These are phyloP conservation scores for Zea luxurians DNA, from an alignment of 176 grass and related monocot species.

Conservation along the genomic window DNA sequence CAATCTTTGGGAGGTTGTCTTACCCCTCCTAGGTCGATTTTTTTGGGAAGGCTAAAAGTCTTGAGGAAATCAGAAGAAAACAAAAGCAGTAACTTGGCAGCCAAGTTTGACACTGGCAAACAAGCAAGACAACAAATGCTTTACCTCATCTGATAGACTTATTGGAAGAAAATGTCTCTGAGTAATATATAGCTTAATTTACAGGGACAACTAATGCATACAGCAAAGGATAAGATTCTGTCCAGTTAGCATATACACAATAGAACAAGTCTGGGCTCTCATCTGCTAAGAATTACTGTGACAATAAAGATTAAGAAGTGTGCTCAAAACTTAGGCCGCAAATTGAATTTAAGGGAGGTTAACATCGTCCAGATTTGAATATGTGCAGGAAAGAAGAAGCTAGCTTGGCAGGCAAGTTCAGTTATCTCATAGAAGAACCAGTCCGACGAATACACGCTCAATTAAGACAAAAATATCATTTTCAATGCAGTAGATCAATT, in stretches of 20 bases:
- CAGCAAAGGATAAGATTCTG: too few relatives aligned
- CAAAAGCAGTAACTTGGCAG: slow-evolving; percentile 27
- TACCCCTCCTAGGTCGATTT: too few relatives aligned
- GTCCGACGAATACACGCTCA: not conserved
- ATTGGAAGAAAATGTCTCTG: not conserved
- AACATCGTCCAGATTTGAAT: not conserved
- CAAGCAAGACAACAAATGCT: slow-evolving; percentile 3
- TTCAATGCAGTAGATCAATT: not conserved
- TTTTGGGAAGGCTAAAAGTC: not conserved
- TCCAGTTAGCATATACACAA: not conserved
- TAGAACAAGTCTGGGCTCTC: not conserved
- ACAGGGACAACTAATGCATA: not conserved
- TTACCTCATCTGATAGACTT: not conserved
- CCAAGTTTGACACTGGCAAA: slow-evolving; percentile 22
- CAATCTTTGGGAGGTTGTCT: too few relatives aligned
- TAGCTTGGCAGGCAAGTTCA: slow-evolving; percentile 29
- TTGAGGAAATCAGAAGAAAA: slow-evolving; percentile 28
- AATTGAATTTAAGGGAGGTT: not conserved
- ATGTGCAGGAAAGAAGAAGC: not conserved
- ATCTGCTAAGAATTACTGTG: not conserved
- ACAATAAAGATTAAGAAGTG: not conserved
- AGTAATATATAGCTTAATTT: not conserved
- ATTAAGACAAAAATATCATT: slow-evolving; percentile 30
- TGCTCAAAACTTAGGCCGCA: not conserved
- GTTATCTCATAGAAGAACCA: not conserved